phyloP scores from a whole-genome alignment of 371 early-diverging fungal genomes.

The Nematocida sp. region DNA sequence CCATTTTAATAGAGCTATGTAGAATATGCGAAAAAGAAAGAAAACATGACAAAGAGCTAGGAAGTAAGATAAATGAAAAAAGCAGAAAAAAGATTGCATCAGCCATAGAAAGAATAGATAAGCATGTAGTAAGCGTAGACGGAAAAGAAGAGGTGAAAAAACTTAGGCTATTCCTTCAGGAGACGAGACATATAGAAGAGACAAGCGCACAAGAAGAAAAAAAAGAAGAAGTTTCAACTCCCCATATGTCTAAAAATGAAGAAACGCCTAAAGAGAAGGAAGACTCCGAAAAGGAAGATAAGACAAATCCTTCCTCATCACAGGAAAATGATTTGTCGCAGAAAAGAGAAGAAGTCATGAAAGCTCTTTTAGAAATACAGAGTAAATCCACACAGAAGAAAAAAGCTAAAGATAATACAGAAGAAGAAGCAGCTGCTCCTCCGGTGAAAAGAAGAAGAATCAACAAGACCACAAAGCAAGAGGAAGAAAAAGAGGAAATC shows the following conservation, averaged over 20 bases:
- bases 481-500: too few species aligned
- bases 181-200: background rate
- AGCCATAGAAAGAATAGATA: background rate
- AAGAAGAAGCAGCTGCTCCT: background rate
- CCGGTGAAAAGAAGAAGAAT: background rate
- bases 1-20: constrained; percentile 3
- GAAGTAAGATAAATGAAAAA: background rate
- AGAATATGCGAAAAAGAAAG: too few species aligned
- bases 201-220: background rate
- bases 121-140: background rate
- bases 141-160: constrained; percentile 1
- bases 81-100: background rate
- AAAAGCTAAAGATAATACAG: background rate
- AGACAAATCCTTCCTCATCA: background rate
- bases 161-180: background rate
- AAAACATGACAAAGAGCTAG: too few species aligned
- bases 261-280: background rate
- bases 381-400: background rate
- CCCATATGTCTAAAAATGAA: background rate
- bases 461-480: background rate
- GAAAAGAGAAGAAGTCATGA: constrained; percentile 43
- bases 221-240: background rate
- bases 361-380: background rate
- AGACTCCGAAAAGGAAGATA: background rate
- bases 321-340: background rate